Conservation (phyloP, 805 yeast species). For the Huiozyma sinensis region DNA sequence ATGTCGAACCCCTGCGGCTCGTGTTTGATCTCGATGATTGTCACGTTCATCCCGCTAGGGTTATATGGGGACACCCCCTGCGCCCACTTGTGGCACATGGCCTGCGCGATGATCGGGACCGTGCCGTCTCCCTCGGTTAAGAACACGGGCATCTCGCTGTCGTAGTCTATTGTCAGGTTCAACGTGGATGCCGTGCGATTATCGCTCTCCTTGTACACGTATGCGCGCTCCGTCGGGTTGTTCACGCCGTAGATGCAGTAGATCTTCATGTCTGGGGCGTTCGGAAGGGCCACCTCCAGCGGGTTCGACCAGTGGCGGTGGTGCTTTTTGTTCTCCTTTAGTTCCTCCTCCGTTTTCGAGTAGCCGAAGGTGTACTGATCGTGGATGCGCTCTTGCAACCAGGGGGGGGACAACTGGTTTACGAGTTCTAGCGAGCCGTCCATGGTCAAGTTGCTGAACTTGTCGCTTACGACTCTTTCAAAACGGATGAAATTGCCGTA, state of each 20-base stretch:
- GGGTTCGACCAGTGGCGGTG: constrained; percentile 91
- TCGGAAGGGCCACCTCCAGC: constrained; percentile 79
- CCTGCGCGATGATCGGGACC: constrained; percentile 72
- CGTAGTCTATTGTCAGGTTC: constrained; percentile 62
- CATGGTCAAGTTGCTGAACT: constrained; percentile 46
- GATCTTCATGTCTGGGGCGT: constrained; percentile 85
- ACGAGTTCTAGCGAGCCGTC: constrained; percentile 57
- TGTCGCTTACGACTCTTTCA: constrained; percentile 9
- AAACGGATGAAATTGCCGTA: constrained; percentile 71
- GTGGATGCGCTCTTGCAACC: constrained; percentile 57
- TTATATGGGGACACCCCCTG: constrained; percentile 53
- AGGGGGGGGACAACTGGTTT: constrained; percentile 54
- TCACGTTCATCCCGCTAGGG: constrained; percentile 67
- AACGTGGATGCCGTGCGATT: constrained; percentile 49
- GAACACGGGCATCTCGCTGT: constrained; percentile 52
- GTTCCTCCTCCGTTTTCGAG: constrained; percentile 49
- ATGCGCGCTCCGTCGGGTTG: constrained; percentile 90
- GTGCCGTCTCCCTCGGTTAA: constrained; percentile 96
- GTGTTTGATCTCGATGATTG: constrained; percentile 80
- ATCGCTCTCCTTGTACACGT: constrained; percentile 54
- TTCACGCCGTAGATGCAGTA: constrained; percentile 95
- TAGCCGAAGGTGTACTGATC: constrained; percentile 74
- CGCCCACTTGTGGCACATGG: constrained; percentile 89
- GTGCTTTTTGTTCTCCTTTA: constrained; percentile 53
- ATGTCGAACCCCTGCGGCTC: constrained; percentile 91